phyloP scores from a whole-genome alignment of 2,329 filamentous ascomycete species.

The Ophiostoma sp. region DNA sequence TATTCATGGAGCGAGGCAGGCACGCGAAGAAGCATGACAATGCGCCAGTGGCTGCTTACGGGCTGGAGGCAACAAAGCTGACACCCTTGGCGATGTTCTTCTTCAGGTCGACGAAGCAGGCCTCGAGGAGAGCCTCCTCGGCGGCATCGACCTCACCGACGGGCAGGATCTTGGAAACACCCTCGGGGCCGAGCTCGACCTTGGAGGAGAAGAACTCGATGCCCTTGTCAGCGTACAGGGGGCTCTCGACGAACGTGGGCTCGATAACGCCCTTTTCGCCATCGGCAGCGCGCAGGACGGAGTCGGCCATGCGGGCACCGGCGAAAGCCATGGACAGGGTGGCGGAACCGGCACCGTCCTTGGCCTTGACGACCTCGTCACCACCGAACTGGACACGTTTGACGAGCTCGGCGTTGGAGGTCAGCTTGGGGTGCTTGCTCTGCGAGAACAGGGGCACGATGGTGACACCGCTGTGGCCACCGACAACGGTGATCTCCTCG shows the following conservation, averaged over 20 bases:
- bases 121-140: slow-evolving; percentile 87
- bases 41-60: slow-evolving; percentile 28
- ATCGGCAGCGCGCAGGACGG: slow-evolving; percentile 83
- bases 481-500: slow-evolving; percentile 93
- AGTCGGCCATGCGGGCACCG: slow-evolving; percentile 78
- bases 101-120: slow-evolving; percentile 75
- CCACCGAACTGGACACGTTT: slow-evolving; percentile 97
- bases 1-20: background rate
- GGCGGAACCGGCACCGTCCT: slow-evolving; percentile 94
- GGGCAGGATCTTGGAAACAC: slow-evolving; percentile 87
- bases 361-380: slow-evolving; percentile 98
- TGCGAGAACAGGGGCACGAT: slow-evolving; percentile 97
- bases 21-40: background rate
- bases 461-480: slow-evolving; percentile 95
- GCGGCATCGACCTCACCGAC: slow-evolving; percentile 76
- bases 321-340: slow-evolving; percentile 99
- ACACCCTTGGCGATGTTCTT: slow-evolving; percentile 95
- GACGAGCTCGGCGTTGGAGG: slow-evolving; percentile 72
- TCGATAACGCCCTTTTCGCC: slow-evolving; percentile 94
- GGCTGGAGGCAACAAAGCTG: slow-evolving; percentile 54
- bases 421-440: slow-evolving; percentile 78
- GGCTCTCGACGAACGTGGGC: slow-evolving; percentile 94
- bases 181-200: slow-evolving; percentile 93
- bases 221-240: slow-evolving; percentile 97
- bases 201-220: slow-evolving; percentile 94